Base-by-base conservation (phyloP, 352 stramenopile species). In the Globisporangium splendens region DNA sequence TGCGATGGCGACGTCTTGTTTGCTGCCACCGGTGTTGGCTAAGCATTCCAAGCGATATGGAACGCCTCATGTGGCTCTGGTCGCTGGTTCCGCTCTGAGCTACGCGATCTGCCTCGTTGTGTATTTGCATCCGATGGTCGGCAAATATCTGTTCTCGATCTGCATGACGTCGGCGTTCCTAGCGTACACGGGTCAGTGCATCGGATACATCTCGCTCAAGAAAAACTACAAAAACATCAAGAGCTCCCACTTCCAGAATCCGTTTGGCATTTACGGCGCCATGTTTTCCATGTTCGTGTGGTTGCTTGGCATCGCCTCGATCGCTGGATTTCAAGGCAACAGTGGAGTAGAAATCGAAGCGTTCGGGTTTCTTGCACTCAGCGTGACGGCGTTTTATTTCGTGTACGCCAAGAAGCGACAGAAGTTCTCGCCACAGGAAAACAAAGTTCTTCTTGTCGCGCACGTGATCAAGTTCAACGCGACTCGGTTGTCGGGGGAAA, bases 1-100 rank as follows among this genome's bases (percentile, higher is more conserved):
- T 0, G 63, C 73, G 15, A 83, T 86, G 73, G 76, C 73, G 0
- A 70, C 50, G 17, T 86, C 73, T 0, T 60, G 63, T 10, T 43
- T 86, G 11, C 24, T 86, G n/a, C 71, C 76, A 3, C n/a, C 49
- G 1, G 63, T 68, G 2, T 65, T 86, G 10, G 35, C 47, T 3
- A 64, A 61, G 14, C 71, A 61, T 2, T 64, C 66, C 0, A 18
- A 17, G 31, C 14, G n/a, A 0, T 55, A 55, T 22, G 65, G 64
- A 13, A 66, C 61, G 3, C 63, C 69, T 5, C 66, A 72, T 39
- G 52, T 59, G 13, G 68, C 65, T 13, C 39, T 81, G 1, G 53
- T 66, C 28, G 54, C 62, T 6, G 72, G 74, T 0, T 66, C 63
- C 0, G 21, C 18, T 14, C 17, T 76, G 1, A 77, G 68, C 50